phyloP scores from a whole-genome alignment of 768 basidiomycete genomes.

The Rhodotorula paludigena region DNA sequence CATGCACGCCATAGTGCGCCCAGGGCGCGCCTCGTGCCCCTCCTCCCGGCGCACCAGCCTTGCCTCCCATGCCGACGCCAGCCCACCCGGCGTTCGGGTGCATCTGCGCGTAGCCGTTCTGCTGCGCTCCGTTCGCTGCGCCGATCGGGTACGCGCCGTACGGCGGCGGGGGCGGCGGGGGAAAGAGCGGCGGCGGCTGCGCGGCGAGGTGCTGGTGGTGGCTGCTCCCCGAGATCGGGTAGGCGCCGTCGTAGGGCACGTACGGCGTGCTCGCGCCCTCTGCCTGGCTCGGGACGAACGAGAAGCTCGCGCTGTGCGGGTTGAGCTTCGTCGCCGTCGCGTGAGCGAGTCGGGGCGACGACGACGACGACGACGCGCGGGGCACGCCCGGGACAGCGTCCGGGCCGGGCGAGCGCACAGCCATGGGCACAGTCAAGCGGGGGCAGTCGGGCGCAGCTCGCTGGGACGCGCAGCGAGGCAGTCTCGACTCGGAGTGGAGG shows the following conservation, averaged over 20 bases:
- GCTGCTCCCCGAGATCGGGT: neutral
- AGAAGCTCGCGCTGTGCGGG: conserved; percentile 15
- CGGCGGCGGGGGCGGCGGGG: no score
- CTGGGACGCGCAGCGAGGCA: no score
- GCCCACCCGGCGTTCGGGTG: no score
- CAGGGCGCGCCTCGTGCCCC: no score
- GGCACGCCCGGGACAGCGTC: neutral
- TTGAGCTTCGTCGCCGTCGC: conserved; percentile 5
- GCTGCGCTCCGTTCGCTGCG: no score
- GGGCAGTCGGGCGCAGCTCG: no score
- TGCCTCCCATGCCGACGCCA: no score
- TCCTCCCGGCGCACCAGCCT: no score
- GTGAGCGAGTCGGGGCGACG: neutral
- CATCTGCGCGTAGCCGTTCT: no score
- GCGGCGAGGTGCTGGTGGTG: neutral
- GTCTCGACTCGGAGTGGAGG: no score
- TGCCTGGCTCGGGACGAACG: conserved; percentile 7
- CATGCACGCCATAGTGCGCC: no score
- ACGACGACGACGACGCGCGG: neutral
- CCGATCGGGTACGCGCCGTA: no score
- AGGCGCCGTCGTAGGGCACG: neutral
- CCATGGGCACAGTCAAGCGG: neutral
- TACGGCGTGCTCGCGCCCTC: neutral
- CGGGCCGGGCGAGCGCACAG: neutral
- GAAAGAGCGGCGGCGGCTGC: neutral